Evolutionary conservation across 2,329 filamentous ascomycete species (phyloP).

Genomic region (Diaporthe velutina): DNA sequence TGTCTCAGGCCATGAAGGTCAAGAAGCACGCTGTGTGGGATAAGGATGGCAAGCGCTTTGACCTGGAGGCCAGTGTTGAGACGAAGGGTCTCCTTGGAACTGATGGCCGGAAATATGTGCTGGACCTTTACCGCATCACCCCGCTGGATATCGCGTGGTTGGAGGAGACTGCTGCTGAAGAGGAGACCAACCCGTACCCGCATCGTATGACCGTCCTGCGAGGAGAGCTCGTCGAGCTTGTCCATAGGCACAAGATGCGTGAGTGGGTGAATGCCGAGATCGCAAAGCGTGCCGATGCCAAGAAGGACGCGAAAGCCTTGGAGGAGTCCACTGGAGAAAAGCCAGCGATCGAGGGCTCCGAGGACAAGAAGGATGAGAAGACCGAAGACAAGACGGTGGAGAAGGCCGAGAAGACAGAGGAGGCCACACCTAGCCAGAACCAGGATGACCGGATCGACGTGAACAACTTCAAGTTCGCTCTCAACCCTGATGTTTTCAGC

Average conservation of each 20-base stretch:
- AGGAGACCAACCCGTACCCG: slow-evolving; percentile 75
- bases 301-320: slow-evolving; percentile 48
- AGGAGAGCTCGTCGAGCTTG: slow-evolving; percentile 88
- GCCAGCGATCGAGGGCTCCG: slow-evolving; percentile 18
- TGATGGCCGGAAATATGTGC: slow-evolving; percentile 96
- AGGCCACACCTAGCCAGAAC: slow-evolving; percentile 54
- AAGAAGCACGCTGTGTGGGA: slow-evolving; percentile 99
- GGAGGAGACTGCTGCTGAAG: slow-evolving; percentile 74
- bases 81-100: slow-evolving; percentile 98
- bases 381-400: slow-evolving; percentile 41
- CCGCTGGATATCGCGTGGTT: slow-evolving; percentile 93
- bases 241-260: slow-evolving; percentile 87
- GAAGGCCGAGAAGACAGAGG: slow-evolving; percentile 45
- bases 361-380: slow-evolving; percentile 45
- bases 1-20: slow-evolving; percentile 90
- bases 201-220: slow-evolving; percentile 96
- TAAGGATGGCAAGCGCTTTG: slow-evolving; percentile 90
- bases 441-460: slow-evolving; percentile 82
- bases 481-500: slow-evolving; percentile 97
- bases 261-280: slow-evolving; percentile 89
- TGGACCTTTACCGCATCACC: slow-evolving; percentile 95
- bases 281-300: slow-evolving; percentile 68
- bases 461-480: slow-evolving; percentile 85
- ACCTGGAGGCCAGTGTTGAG: slow-evolving; percentile 95
- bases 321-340: slow-evolving; percentile 42